A percentile compares a stretch with the other conserved stretches of the same genome.
Evolutionary conservation across 1,284 basidiomycete species (phyloP).

Genomic region (Sporisorium sorghi): DNA sequence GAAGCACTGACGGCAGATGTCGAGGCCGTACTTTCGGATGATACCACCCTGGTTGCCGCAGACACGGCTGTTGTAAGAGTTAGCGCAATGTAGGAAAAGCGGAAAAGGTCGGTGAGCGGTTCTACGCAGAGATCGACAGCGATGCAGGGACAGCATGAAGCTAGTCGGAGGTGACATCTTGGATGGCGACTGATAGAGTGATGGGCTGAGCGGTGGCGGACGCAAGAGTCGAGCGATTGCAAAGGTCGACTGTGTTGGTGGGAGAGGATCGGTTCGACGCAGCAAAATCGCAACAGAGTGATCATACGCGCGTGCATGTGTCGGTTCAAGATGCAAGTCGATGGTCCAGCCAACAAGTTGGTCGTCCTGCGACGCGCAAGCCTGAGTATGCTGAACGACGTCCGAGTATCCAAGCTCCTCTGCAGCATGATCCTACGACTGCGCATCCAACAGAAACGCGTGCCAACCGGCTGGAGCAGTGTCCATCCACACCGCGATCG

Average conservation of each 20-base stretch:
- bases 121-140: background rate
- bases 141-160: background rate
- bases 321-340: background rate
- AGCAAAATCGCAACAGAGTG: background rate
- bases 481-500: too few species aligned
- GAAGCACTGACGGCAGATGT: slow-evolving; percentile 70
- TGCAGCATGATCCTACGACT: too few species aligned
- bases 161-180: background rate
- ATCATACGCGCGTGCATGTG: background rate
- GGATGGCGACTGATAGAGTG: background rate
- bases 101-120: slow-evolving; percentile 15
- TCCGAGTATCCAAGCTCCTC: too few species aligned
- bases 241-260: background rate
- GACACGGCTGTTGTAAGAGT: slow-evolving; percentile 58
- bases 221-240: background rate
- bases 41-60: slow-evolving; percentile 69
- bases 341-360: background rate
- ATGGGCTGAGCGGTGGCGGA: background rate
- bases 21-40: slow-evolving; percentile 69
- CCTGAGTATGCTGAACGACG: too few species aligned
- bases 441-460: too few species aligned
- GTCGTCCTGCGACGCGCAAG: background rate
- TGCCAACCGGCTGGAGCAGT: too few species aligned
- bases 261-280: background rate
- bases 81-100: background rate